Percentiles rank a stretch among this genome's conserved stretches.
Evolutionary conservation across 2,329 filamentous ascomycete species (phyloP).

Genomic region (Pseudogymnoascus verrucosus): DNA sequence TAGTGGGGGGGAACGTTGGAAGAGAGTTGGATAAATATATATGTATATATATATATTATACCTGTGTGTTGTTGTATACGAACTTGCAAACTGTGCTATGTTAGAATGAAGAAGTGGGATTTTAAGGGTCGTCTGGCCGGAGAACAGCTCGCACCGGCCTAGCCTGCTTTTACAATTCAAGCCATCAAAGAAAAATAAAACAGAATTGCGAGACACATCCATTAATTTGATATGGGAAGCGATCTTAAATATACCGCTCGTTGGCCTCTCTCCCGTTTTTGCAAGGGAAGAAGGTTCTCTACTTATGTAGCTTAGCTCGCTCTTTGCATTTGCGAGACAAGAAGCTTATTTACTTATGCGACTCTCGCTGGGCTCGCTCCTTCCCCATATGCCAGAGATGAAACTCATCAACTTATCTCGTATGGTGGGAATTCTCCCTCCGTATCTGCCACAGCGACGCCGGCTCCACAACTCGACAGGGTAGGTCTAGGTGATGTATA

Average conservation of each 20-base stretch:
- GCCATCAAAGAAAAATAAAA: background rate
- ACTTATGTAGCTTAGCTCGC: too few relatives aligned
- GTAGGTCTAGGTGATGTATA: constrained; percentile 26
- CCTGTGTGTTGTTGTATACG: background rate
- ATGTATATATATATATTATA: background rate
- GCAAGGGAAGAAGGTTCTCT: background rate
- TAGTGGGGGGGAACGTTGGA: background rate
- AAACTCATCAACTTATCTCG: too few relatives aligned
- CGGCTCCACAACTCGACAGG: constrained; percentile 27
- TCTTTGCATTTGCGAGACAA: too few relatives aligned
- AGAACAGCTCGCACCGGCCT: background rate
- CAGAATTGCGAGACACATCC: background rate
- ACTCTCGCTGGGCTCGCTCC: too few relatives aligned
- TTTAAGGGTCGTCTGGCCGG: background rate
- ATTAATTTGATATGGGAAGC: background rate
- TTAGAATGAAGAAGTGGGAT: background rate
- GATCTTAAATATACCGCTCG: too few relatives aligned
- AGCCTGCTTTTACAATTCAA: background rate
- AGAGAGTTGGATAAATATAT: background rate
- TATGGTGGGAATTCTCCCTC: constrained; percentile 18
- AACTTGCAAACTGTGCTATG: background rate
- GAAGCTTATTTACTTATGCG: too few relatives aligned
- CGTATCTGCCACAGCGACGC: constrained; percentile 30
- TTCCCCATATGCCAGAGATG: too few relatives aligned
- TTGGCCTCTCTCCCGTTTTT: too few relatives aligned